These are phyloP conservation scores for Senecio squalidus DNA, from an alignment of 140 eudicot species.

Conservation along the genomic window DNA sequence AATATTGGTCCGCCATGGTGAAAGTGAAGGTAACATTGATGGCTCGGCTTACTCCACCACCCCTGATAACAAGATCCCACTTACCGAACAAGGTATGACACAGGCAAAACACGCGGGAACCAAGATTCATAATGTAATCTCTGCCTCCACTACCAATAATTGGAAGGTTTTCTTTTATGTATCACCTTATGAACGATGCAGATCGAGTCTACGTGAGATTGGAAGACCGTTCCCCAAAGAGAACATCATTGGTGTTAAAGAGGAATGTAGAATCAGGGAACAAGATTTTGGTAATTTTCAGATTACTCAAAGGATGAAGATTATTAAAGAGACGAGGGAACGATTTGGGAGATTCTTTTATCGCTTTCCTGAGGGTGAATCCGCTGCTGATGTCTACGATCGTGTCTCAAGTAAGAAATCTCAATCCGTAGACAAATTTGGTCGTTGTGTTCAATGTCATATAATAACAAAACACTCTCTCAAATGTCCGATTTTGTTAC, in stretches of 20 bases:
- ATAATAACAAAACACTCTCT: no score
- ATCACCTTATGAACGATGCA: slow-evolving; percentile 75
- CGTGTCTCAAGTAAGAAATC: slow-evolving; percentile 73
- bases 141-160: slow-evolving; percentile 17
- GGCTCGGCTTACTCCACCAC: slow-evolving; percentile 49
- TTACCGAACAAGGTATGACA: slow-evolving; percentile 43
- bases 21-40: slow-evolving; percentile 66
- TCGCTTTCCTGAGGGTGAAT: slow-evolving; percentile 90
- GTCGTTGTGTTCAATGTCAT: no score
- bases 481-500: no score
- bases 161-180: slow-evolving; percentile 83
- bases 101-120: slow-evolving; percentile 58
- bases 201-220: slow-evolving; percentile 71
- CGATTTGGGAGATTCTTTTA: slow-evolving; percentile 80
- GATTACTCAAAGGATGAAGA: slow-evolving; percentile 69
- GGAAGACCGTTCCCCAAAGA: slow-evolving; percentile 58
- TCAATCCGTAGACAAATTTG: no score
- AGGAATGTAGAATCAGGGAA: slow-evolving; percentile 82
- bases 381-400: slow-evolving; percentile 93
- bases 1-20: slow-evolving; percentile 77
- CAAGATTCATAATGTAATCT: slow-evolving; percentile 38
- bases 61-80: slow-evolving; percentile 72
- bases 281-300: slow-evolving; percentile 98
- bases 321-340: slow-evolving; percentile 71
- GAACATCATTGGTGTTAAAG: slow-evolving; percentile 69